Base-by-base conservation (phyloP, 2,329 filamentous ascomycete species). In the Calonectria fujianensis region DNA sequence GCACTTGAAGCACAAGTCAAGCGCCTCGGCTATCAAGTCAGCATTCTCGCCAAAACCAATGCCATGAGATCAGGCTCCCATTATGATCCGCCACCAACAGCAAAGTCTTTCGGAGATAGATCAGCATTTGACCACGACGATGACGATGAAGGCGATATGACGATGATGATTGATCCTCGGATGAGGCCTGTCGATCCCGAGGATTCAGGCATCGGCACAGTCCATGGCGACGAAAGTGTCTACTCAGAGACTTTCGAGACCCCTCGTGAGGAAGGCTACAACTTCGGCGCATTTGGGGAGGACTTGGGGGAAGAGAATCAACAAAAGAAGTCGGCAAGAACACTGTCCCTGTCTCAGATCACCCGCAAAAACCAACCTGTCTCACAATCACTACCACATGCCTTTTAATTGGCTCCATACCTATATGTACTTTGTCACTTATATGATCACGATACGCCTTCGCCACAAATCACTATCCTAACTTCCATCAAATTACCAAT, bases 321-420 rank as follows among this genome's bases (percentile, higher is more conserved):
- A 27, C 83, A 85, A 66, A 89, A 90, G 75, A 91, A 86, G 81
- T 91, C 92, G 1, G 91, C 91, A 29, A 90, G 91, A 76, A 93
- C 91, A 54, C 87, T 95, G 80, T 94, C 91, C 35, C 86, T 94
- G 14, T 91, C 91, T 74, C 90, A 91, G 80, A 82, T 93, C 78
- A 93, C 91, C 1, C 84, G 75, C 16, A 80, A 75, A 59, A 74
- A 70, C 64, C 63, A 76, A 20, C 76, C 77, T 51, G 72, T 77
- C 63, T 76, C 79, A 13, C 82, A 80, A 61, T 71, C 77, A 68
- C 65, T 74, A 39, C 79, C 78, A 20, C 79, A 82, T 41, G 77
- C 80, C 64, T 79, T 81, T 68, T 84, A 70, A 77, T 59, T 20
- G 45, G 45, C 65, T 14, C 27, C 8, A 54, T 32, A 27, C 31